Conservation (phyloP, 768 basidiomycete genomes). For the Sarcodon aspratus region DNA sequence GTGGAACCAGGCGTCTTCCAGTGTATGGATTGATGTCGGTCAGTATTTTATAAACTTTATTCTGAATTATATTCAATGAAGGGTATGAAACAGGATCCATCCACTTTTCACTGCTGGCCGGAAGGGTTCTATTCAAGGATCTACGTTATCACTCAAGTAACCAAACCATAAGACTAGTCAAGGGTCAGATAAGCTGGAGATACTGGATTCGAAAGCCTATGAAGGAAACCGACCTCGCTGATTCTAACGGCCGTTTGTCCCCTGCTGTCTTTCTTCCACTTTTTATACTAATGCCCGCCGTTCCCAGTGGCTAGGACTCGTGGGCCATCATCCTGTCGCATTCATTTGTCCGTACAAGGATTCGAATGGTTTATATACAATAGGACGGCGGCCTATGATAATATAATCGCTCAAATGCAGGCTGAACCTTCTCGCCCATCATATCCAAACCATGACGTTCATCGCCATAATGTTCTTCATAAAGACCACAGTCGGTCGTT, state of each 20-base stretch:
- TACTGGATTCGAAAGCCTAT: conserved; percentile 86
- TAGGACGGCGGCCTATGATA: conserved; percentile 78
- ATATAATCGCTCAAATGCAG: conserved; percentile 70
- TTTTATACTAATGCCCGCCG: conserved; percentile 17
- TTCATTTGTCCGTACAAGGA: conserved; percentile 73
- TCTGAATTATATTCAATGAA: not conserved
- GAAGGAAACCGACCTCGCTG: conserved; percentile 59
- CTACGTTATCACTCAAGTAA: conserved; percentile 86
- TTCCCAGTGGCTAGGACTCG: conserved; percentile 13
- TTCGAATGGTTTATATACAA: conserved; percentile 94
- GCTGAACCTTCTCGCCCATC: conserved; percentile 11
- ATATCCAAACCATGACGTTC: not conserved
- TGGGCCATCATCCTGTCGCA: conserved; percentile 54
- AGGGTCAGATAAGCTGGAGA: conserved; percentile 83
- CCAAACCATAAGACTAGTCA: conserved; percentile 75
- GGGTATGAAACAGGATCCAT: conserved; percentile 54
- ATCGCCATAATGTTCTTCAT: not conserved
- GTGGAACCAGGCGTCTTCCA: conserved; percentile 72
- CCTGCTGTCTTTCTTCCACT: not conserved
- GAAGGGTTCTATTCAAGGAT: conserved; percentile 82
- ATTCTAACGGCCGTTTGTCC: conserved; percentile 35
- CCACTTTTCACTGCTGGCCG: conserved; percentile 81
- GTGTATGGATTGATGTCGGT: conserved; percentile 82
- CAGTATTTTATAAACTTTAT: conserved; percentile 8
- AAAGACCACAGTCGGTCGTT: not conserved